Evolutionary conservation across 23 red algal genomes (phyloP).

Genomic region (Gracilaria vermiculophylla): DNA sequence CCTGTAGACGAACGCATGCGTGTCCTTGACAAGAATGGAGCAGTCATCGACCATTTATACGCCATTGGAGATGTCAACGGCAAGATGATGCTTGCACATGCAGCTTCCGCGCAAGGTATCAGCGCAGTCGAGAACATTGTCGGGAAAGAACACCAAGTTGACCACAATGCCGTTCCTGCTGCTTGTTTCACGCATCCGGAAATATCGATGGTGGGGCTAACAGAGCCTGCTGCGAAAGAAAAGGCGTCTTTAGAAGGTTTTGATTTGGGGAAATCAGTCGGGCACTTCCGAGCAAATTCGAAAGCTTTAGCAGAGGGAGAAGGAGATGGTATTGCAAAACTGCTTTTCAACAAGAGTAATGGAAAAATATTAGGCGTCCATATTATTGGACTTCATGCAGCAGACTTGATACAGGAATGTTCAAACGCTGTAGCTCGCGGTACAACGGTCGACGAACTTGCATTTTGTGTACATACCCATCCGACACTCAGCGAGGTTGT

Average conservation of each 20-base stretch:
- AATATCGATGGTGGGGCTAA: conserved; percentile 91
- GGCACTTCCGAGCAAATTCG: conserved; percentile 94
- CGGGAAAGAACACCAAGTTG: conserved; percentile 73
- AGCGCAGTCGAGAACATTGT: conserved; percentile 92
- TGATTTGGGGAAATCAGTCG: conserved; percentile 85
- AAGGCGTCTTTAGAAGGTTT: conserved; percentile 77
- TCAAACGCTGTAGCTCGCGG: conserved; percentile 88
- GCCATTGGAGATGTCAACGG: conserved; percentile 98
- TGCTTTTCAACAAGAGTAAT: conserved; percentile 87
- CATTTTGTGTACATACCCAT: conserved; percentile 97
- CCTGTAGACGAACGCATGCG: conserved; percentile 96
- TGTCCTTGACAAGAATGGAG: conserved; percentile 72
- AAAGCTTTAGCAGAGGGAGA: conserved; percentile 97
- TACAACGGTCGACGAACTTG: conserved; percentile 87
- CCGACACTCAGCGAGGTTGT: conserved; percentile 95
- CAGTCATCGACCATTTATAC: conserved; percentile 76
- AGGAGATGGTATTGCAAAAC: conserved; percentile 96
- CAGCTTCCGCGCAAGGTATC: conserved; percentile 95
- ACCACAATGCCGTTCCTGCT: conserved; percentile 87
- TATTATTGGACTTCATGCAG: conserved; percentile 97
- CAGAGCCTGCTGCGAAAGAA: conserved; percentile 84
- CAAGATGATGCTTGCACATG: conserved; percentile 99
- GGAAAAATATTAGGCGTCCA: conserved; percentile 93
- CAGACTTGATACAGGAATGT: conserved; percentile 97
- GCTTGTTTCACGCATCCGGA: conserved; percentile 99